Percentiles rank a stretch among this genome's conserved stretches.
These are phyloP conservation scores for Eimeria brunetti DNA, from an alignment of 169 alveolate genomes.

Conservation along the genomic window DNA sequence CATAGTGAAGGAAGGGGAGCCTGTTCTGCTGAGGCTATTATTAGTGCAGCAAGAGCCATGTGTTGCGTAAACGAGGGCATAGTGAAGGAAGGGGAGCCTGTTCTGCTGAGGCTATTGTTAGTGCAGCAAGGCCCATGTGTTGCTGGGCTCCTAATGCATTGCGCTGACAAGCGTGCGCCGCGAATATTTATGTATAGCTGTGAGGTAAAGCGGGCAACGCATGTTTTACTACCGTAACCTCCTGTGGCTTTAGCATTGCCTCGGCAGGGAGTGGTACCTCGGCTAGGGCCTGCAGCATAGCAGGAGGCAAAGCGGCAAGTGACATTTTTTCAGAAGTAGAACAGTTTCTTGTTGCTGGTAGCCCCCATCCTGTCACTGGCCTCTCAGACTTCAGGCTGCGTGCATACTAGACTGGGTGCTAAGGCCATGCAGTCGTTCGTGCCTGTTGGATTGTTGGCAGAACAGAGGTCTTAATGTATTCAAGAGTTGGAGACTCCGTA, in stretches of 20 bases:
- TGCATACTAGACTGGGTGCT: background rate
- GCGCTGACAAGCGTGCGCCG: background rate
- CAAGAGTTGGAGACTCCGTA: background rate
- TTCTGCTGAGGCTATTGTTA: background rate
- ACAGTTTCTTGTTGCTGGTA: background rate
- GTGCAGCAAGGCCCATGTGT: background rate
- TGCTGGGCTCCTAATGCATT: background rate
- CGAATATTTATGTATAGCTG: background rate
- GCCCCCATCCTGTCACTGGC: background rate
- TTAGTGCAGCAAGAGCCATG: no score
- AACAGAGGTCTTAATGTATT: slow-evolving; percentile 4
- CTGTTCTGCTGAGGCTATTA: no score
- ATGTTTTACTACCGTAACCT: background rate
- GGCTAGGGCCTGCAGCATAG: slow-evolving; percentile 12
- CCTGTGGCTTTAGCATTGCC: background rate
- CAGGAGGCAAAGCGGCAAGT: background rate
- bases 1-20: background rate
- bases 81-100: no score
- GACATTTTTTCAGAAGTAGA: background rate
- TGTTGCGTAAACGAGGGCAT: no score
- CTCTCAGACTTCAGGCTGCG: background rate
- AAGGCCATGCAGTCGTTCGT: background rate
- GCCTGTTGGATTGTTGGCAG: slow-evolving; percentile 50
- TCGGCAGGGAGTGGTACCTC: slow-evolving; percentile 7
- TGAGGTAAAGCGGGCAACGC: background rate